Evolutionary conservation across 345 rosid genomes (phyloP), one percentile per base, ranked within the genome.

Genomic region (Diplotaxis tenuifolia): DNA sequence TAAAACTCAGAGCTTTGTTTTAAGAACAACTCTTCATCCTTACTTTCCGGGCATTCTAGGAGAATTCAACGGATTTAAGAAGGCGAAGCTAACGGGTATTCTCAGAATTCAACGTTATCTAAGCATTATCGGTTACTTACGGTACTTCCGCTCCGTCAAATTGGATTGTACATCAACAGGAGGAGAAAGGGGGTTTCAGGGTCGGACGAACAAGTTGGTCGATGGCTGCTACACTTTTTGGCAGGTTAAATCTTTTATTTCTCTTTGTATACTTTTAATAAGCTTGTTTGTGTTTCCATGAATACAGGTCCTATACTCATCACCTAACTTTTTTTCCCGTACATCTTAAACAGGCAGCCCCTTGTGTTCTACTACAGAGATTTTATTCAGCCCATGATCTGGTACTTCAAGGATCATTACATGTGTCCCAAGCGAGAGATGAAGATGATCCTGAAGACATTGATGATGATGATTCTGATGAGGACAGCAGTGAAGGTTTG

Each of bases 191-290:
- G 99, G 99, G 72, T 92, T 95, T 83, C 99, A 95, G 79, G 99
- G 99, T 72, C 83, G 97, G 86, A 82, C 87, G 14, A 95, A 95
- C 81, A 95, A 92, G 75, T 79, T 95, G 75, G 96, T 95, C 50
- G 99, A 95, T 76, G 97, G 99, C 71, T 92, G 99, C 70, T 95
- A 95, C 86, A 92, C 96, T 52, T 95, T 92, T 79, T 95, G 99
- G 99, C 99, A 92, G 99, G 99, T 95, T 52, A 79, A 54, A 52
- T 54, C 53, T 57, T 40, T 25, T 57, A 47, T 25, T 6, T 54
- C 40, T 71, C 23, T 79, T 4, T 29, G 63, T 12, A 29, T 31
- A 50, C 28, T 58, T 8, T 68, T 79, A 5, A 20, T 59, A 2
- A 10, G 31, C 9, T 57, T 4, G 1, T 75, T 61, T 34, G 45